Conservation (phyloP, 176 grass and related monocot species). For the Carex parvula region DNA sequence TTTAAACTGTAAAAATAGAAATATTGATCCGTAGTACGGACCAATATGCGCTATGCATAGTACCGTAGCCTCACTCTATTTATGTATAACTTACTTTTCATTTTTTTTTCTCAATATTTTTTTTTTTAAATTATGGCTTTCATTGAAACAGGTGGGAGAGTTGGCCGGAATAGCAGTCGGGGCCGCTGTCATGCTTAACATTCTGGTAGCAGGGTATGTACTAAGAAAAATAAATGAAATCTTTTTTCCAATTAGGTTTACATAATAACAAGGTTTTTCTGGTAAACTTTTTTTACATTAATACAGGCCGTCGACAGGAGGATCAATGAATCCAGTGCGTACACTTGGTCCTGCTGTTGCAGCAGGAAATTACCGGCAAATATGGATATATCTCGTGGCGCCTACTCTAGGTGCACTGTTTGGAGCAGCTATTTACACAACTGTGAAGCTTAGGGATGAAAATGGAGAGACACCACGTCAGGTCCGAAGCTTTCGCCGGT, state of each 20-base stretch:
- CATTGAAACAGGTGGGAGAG: conserved; percentile 54
- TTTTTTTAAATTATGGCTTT: conserved; percentile 1
- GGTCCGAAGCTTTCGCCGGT: conserved; percentile 81
- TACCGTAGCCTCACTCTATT: background rate
- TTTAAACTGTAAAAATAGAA: too few relatives aligned
- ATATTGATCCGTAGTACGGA: too few relatives aligned
- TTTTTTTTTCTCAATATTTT: background rate
- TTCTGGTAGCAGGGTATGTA: conserved; percentile 75
- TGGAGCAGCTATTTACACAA: conserved; percentile 69
- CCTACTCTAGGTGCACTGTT: conserved; percentile 69
- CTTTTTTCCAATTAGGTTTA: background rate
- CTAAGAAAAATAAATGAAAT: background rate
- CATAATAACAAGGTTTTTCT: background rate
- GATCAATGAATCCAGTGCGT: conserved; percentile 98
- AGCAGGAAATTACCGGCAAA: conserved; percentile 77
- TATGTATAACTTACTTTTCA: background rate
- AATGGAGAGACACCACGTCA: conserved; percentile 51
- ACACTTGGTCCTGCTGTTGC: conserved; percentile 90
- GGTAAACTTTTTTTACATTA: background rate
- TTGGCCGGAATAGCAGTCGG: conserved; percentile 84
- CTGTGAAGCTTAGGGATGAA: conserved; percentile 73
- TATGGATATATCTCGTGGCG: conserved; percentile 94
- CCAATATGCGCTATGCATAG: too few relatives aligned
- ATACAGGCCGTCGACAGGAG: conserved; percentile 68
- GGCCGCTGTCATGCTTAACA: conserved; percentile 82